These are phyloP conservation scores for Agaricus bisporus DNA, from an alignment of 768 basidiomycete species.

Conservation along the genomic window DNA sequence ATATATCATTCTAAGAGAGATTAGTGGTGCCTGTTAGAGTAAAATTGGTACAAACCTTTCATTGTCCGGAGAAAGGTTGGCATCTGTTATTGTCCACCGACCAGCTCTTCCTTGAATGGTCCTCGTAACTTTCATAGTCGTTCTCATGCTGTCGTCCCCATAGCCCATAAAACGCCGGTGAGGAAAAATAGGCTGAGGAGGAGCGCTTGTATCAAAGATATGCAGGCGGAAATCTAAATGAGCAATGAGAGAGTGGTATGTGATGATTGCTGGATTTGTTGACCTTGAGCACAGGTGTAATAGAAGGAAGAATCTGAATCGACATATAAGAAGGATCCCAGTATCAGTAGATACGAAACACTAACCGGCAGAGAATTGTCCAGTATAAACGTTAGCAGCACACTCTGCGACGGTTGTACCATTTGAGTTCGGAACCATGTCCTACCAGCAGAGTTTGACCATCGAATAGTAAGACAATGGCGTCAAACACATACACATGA, in stretches of 20 bases:
- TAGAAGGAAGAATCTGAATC: constrained; percentile 78
- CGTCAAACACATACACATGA: constrained; percentile 1
- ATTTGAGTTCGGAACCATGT: constrained; percentile 69
- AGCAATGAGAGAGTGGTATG: neutral
- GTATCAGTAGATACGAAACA: neutral
- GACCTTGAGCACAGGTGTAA: constrained; percentile 87
- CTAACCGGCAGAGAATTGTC: constrained; percentile 73
- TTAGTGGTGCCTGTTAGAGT: neutral
- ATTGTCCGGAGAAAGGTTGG: constrained; percentile 84
- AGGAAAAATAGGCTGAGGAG: constrained; percentile 23
- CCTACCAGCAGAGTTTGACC: constrained; percentile 30
- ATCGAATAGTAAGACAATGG: neutral
- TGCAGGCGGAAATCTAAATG: constrained; percentile 81
- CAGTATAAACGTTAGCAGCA: constrained; percentile 72
- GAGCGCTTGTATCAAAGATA: constrained; percentile 72
- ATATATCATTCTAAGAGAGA: constrained; percentile 71
- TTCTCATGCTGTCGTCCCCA: constrained; percentile 26
- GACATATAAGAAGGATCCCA: constrained; percentile 4
- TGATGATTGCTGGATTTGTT: neutral
- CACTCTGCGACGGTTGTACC: constrained; percentile 78
- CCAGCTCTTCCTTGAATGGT: constrained; percentile 73
- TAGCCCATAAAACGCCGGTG: constrained; percentile 10
- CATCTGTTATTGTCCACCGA: constrained; percentile 94
- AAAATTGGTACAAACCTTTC: constrained; percentile 48
- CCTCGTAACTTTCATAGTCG: constrained; percentile 44